phyloP scores from a whole-genome alignment of 2,329 filamentous ascomycete species.

The Coniosporium tulheliwenetii region DNA sequence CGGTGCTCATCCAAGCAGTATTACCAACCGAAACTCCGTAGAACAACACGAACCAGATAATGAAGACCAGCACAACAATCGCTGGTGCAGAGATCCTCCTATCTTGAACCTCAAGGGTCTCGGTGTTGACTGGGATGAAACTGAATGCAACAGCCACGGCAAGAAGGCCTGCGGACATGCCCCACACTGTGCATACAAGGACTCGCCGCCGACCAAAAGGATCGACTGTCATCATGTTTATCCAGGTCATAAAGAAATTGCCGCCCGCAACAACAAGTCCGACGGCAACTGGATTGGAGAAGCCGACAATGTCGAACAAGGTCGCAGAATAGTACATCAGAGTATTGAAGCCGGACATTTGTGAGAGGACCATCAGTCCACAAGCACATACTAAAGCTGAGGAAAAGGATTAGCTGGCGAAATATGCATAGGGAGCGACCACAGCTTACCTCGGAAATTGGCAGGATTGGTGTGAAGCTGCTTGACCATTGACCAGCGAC shows the following conservation, averaged over 20 bases:
- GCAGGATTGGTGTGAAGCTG: slow-evolving; percentile 28
- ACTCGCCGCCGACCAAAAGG: slow-evolving; percentile 29
- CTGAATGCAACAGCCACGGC: slow-evolving; percentile 29
- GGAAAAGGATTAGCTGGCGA: too few relatives aligned
- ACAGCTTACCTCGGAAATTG: slow-evolving; percentile 20
- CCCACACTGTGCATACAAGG: slow-evolving; percentile 26
- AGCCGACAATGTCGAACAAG: slow-evolving; percentile 31
- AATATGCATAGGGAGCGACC: too few relatives aligned
- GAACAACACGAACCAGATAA: slow-evolving; percentile 28
- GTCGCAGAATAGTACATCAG: slow-evolving; percentile 30
- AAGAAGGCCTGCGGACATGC: slow-evolving; percentile 28
- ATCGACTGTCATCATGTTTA: slow-evolving; percentile 32
- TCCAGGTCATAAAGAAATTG: slow-evolving; percentile 34
- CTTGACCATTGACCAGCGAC: slow-evolving; percentile 26
- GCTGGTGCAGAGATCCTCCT: slow-evolving; percentile 17
- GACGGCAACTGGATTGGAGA: slow-evolving; percentile 32
- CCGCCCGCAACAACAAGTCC: slow-evolving; percentile 27
- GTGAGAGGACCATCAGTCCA: slow-evolving; percentile 36
- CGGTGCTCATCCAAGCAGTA: slow-evolving; percentile 31
- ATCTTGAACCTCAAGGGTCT: slow-evolving; percentile 21
- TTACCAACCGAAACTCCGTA: slow-evolving; percentile 31
- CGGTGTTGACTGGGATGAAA: slow-evolving; percentile 29
- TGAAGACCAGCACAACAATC: slow-evolving; percentile 24
- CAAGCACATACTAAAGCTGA: slow-evolving; percentile 28
- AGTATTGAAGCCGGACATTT: slow-evolving; percentile 31